Percentiles rank a stretch among this genome's conserved stretches.
These are phyloP conservation scores for Nakazawaea populi DNA, from an alignment of 805 yeast species.

Conservation along the genomic window DNA sequence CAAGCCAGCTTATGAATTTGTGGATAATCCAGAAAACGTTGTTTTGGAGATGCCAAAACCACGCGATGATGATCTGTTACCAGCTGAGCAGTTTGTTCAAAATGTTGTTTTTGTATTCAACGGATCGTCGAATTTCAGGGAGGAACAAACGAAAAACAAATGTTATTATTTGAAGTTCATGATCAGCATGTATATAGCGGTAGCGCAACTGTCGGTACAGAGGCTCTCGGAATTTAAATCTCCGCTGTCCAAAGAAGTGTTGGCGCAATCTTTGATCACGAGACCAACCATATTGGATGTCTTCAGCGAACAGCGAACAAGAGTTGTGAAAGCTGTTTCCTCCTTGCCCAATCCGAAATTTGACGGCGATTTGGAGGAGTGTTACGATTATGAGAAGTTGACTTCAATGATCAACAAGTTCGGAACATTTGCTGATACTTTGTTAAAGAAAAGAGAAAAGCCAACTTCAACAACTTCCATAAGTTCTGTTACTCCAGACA, in stretches of 20 bases:
- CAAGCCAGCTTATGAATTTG: neutral
- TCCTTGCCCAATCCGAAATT: conserved; percentile 1
- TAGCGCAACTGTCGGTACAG: conserved; percentile 1
- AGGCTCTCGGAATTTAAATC: neutral
- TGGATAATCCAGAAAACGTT: neutral
- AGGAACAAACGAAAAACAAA: neutral
- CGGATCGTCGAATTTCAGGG: conserved; percentile 1
- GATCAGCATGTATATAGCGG: neutral
- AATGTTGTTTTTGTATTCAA: conserved; percentile 1
- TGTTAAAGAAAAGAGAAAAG: conserved; percentile 1
- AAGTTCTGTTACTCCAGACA: neutral
- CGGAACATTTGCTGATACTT: conserved; percentile 1
- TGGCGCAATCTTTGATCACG: neutral
- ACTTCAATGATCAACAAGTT: conserved; percentile 1
- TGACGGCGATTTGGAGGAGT: neutral
- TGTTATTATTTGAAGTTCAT: conserved; percentile 4
- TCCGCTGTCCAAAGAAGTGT: neutral
- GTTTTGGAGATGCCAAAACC: neutral
- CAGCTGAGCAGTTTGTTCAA: conserved; percentile 1
- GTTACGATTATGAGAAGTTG: neutral
- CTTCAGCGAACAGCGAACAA: neutral
- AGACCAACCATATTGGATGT: conserved; percentile 1
- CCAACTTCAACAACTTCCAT: neutral
- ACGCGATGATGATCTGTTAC: neutral
- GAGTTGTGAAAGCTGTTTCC: neutral